phyloP scores from a whole-genome alignment of 768 basidiomycete genomes.

The Trametes villosa region DNA sequence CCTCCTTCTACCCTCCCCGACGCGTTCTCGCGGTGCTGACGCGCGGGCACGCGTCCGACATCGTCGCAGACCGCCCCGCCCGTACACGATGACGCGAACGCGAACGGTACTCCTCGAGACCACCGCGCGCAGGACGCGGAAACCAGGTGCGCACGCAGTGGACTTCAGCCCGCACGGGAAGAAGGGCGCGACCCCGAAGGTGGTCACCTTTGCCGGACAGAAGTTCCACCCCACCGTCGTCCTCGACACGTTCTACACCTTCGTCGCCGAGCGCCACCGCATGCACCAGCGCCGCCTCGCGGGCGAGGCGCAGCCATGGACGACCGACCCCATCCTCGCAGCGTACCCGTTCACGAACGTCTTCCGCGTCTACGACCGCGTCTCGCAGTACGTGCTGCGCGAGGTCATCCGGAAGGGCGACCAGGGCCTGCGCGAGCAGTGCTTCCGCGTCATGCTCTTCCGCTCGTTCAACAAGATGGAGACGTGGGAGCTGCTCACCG shows the following conservation, averaged over 20 bases:
- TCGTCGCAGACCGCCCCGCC: neutral
- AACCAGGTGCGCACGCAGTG: slow-evolving; percentile 9
- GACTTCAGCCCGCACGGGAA: slow-evolving; percentile 9
- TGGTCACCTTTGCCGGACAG: slow-evolving; percentile 29
- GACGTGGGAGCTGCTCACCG: slow-evolving; percentile 68
- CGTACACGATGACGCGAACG: slow-evolving; percentile 6
- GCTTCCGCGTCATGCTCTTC: slow-evolving; percentile 75
- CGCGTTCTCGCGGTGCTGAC: neutral
- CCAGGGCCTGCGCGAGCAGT: slow-evolving; percentile 60
- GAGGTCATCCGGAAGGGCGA: slow-evolving; percentile 74
- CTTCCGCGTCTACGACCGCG: slow-evolving; percentile 73
- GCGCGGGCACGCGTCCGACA: neutral
- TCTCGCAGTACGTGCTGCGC: slow-evolving; percentile 66
- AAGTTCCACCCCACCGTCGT: slow-evolving; percentile 30
- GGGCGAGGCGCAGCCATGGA: slow-evolving; percentile 53
- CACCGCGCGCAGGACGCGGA: neutral
- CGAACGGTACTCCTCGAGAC: neutral
- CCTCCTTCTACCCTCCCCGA: neutral
- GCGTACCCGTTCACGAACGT: slow-evolving; percentile 71
- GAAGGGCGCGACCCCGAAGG: slow-evolving; percentile 10
- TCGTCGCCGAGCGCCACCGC: slow-evolving; percentile 37
- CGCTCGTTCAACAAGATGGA: slow-evolving; percentile 71
- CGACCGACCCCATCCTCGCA: slow-evolving; percentile 60
- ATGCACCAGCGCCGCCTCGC: slow-evolving; percentile 35
- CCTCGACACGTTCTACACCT: slow-evolving; percentile 37